These are phyloP conservation scores for Fonsecaea multimorphosa DNA, from an alignment of 2,329 filamentous ascomycete genomes.

Conservation along the genomic window DNA sequence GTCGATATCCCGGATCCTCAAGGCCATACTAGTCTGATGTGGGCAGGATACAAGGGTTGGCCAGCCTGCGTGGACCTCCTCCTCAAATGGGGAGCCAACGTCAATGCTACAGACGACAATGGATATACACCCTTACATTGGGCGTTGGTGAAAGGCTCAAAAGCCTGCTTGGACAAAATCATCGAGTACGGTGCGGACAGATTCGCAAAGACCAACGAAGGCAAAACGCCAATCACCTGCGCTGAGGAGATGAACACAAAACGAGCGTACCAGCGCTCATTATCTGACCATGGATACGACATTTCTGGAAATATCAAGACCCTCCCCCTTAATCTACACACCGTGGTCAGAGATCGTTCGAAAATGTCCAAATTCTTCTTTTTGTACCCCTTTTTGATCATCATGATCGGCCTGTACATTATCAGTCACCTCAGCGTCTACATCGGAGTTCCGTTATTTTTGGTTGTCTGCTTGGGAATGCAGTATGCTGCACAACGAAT, in stretches of 20 bases:
- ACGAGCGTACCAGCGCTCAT: slow-evolving; percentile 78
- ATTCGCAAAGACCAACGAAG: slow-evolving; percentile 84
- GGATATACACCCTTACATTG: slow-evolving; percentile 95
- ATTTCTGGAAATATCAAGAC: slow-evolving; percentile 73
- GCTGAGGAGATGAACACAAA: slow-evolving; percentile 89
- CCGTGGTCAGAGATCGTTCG: slow-evolving; percentile 73
- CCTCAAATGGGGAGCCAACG: slow-evolving; percentile 91
- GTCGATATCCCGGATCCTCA: slow-evolving; percentile 89
- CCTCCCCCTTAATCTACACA: slow-evolving; percentile 74
- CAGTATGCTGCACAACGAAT: slow-evolving; percentile 80
- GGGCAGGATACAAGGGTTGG: slow-evolving; percentile 97
- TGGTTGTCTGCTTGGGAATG: slow-evolving; percentile 58
- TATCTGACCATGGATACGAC: slow-evolving; percentile 84
- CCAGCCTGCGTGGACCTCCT: slow-evolving; percentile 91
- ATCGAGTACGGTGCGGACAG: slow-evolving; percentile 95
- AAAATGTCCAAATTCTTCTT: slow-evolving; percentile 89
- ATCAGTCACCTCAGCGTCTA: slow-evolving; percentile 76
- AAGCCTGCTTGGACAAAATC: slow-evolving; percentile 87
- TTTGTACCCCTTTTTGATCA: slow-evolving; percentile 79
- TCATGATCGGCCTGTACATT: slow-evolving; percentile 73
- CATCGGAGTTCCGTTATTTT: slow-evolving; percentile 72
- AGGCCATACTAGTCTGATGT: slow-evolving; percentile 95
- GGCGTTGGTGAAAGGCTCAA: slow-evolving; percentile 91
- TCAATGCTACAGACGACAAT: slow-evolving; percentile 86
- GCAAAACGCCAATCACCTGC: slow-evolving; percentile 86